Base-by-base conservation (phyloP, 768 basidiomycete genomes). In the Tricholoma terreum region DNA sequence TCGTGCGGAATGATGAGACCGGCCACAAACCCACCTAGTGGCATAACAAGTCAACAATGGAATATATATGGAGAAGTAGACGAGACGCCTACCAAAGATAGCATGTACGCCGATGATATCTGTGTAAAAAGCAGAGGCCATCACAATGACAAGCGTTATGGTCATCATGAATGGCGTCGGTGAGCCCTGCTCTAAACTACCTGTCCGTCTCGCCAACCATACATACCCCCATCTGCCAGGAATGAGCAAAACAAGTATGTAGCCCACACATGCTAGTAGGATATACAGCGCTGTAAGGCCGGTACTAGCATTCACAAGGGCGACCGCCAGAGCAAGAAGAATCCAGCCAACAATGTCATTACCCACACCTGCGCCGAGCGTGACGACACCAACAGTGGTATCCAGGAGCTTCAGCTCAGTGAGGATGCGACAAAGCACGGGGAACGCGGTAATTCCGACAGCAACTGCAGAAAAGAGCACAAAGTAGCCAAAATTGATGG, bases 401-500 rank as follows among this genome's bases (percentile, higher is more conserved):
- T 91, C 86, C 50, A 95, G 79, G 2, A 97, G 82, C 66, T 89
- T 87, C 60, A 87, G 78, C 61, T 91, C 90, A 1, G 87, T 88
- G 21, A 96, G 80, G 66, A 94, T 95, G 69, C 92, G 82, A 72
- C 89, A 90, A 2, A 92, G 79, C 4, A 92, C 89, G 0, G 89
- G 89, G 73, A 92, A 92, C 0, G 89, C 89, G 2, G 89, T 90
- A 68, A 90, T 90, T 3, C 89, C 84, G 62, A 90, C 79, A 1
- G 92, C 89, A 6, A 92, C 90, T 21, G 89, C 91, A 54, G 85
- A 81, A 74, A 96, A 96, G 22, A 96, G 82, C 33, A 93, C 71
- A 72, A 94, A 95, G 68, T 91, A 84, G 19, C 91, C 89, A 63
- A 86, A 89, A 54, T 84, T 84, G 60, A 90, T 83, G 6, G 59